A percentile compares a stretch with the other conserved stretches of the same genome.
Evolutionary conservation across 257 asterid species (phyloP).

Genomic region (Rehmannia glutinosa): DNA sequence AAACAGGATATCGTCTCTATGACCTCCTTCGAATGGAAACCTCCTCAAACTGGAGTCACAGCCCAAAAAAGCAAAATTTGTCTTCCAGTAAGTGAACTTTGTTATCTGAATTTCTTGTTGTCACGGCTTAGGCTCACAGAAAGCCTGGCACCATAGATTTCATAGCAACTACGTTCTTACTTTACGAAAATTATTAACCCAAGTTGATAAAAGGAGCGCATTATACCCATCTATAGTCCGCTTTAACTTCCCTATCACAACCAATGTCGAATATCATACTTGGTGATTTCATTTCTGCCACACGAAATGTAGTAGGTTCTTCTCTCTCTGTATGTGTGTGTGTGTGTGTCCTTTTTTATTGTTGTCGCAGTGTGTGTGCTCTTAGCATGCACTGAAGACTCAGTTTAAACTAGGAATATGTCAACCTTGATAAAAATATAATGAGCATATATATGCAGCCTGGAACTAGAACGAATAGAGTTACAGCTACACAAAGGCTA

Average conservation of each 20-base stretch:
- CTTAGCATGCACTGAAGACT: background rate
- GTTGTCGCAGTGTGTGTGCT: background rate
- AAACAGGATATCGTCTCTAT: conserved; percentile 50
- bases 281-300: background rate
- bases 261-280: background rate
- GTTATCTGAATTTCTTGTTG: background rate
- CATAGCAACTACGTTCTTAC: too few relatives aligned
- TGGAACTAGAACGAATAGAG: too few relatives aligned
- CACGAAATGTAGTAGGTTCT: background rate
- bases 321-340: background rate
- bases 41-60: conserved; percentile 33
- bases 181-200: too few relatives aligned
- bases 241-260: too few relatives aligned
- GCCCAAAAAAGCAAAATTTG: conserved; percentile 23
- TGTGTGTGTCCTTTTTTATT: too few relatives aligned
- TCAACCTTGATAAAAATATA: background rate
- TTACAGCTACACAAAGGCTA: too few relatives aligned
- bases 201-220: too few relatives aligned
- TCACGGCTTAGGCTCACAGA: too few relatives aligned
- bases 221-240: too few relatives aligned
- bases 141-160: too few relatives aligned
- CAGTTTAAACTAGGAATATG: background rate
- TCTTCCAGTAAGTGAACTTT: conserved; percentile 37
- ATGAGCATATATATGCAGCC: background rate
- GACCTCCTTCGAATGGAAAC: conserved; percentile 60